A percentile compares a stretch with the other conserved stretches of the same genome.
Evolutionary conservation across 108 stramenopile genomes (phyloP).

Genomic region (Cyclotella atomus): DNA sequence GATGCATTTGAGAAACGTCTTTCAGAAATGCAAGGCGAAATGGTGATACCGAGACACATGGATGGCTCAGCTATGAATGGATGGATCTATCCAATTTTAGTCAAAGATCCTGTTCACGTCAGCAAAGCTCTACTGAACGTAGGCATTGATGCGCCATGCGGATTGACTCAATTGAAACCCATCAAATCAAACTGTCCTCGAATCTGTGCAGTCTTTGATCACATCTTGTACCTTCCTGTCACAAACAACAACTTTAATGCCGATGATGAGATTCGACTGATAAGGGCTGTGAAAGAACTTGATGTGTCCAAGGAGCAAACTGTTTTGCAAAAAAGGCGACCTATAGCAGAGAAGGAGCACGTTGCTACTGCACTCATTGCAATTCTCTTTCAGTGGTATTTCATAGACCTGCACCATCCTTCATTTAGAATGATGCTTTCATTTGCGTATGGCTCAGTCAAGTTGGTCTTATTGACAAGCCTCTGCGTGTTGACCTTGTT

Average conservation of each 20-base stretch:
- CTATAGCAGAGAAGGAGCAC: not conserved
- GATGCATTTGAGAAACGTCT: constrained; percentile 20
- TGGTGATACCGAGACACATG: constrained; percentile 10
- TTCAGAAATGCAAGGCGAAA: not conserved
- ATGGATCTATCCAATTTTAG: constrained; percentile 65
- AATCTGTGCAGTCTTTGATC: constrained; percentile 52
- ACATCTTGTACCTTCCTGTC: constrained; percentile 78
- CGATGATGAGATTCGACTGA: constrained; percentile 36
- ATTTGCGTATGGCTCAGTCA: constrained; percentile 14
- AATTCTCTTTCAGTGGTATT: constrained; percentile 25
- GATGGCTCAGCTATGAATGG: constrained; percentile 37
- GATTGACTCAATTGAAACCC: constrained; percentile 75
- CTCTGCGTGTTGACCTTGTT: constrained; percentile 9
- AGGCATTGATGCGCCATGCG: constrained; percentile 72
- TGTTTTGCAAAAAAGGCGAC: not conserved
- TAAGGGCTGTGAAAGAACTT: constrained; percentile 28
- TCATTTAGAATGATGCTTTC: not conserved
- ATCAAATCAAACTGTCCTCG: constrained; percentile 28
- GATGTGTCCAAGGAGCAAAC: not conserved
- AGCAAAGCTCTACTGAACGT: constrained; percentile 40
- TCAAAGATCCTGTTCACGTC: constrained; percentile 35
- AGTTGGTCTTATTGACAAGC: constrained; percentile 8
- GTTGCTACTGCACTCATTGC: not conserved
- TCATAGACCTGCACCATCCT: not conserved
- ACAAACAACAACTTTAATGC: constrained; percentile 40